Evolutionary conservation across 495 filamentous ascomycete genomes (phyloP).

Genomic region (Lepraria neglecta): DNA sequence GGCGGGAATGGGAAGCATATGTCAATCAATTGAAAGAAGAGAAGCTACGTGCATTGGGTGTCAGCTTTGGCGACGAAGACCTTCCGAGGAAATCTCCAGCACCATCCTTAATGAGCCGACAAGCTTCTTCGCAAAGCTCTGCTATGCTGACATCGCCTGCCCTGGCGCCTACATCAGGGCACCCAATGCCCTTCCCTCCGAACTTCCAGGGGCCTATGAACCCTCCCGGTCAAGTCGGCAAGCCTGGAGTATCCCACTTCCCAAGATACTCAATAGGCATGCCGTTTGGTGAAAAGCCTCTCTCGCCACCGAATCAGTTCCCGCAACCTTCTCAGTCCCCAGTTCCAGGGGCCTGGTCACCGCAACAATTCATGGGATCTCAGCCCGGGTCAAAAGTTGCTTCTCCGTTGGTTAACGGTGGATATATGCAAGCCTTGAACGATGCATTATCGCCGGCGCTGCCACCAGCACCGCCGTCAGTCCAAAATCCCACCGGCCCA

Average conservation of each 20-base stretch:
- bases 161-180: slow-evolving; percentile 54
- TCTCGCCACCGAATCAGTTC: slow-evolving; percentile 39
- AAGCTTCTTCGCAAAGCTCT: slow-evolving; percentile 57
- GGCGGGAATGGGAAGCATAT: slow-evolving; percentile 73
- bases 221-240: slow-evolving; percentile 24
- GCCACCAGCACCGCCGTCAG: slow-evolving; percentile 8
- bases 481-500: slow-evolving; percentile 1
- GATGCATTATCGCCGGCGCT: background rate
- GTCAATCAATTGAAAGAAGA: slow-evolving; percentile 75
- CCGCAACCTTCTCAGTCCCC: slow-evolving; percentile 27
- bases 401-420: slow-evolving; percentile 43
- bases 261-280: slow-evolving; percentile 50
- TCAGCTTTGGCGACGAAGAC: slow-evolving; percentile 68
- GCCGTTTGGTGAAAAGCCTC: slow-evolving; percentile 34
- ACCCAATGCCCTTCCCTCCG: slow-evolving; percentile 38
- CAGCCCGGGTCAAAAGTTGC: slow-evolving; percentile 47
- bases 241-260: slow-evolving; percentile 22
- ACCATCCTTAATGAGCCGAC: slow-evolving; percentile 47
- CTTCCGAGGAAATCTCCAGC: slow-evolving; percentile 46
- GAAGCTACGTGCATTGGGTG: slow-evolving; percentile 84
- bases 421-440: slow-evolving; percentile 39
- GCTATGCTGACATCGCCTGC: slow-evolving; percentile 68
- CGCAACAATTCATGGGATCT: slow-evolving; percentile 48
- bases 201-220: slow-evolving; percentile 35
- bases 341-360: slow-evolving; percentile 41